Base-by-base conservation (phyloP, 345 rosid genomes). In the Brassica cretica region DNA sequence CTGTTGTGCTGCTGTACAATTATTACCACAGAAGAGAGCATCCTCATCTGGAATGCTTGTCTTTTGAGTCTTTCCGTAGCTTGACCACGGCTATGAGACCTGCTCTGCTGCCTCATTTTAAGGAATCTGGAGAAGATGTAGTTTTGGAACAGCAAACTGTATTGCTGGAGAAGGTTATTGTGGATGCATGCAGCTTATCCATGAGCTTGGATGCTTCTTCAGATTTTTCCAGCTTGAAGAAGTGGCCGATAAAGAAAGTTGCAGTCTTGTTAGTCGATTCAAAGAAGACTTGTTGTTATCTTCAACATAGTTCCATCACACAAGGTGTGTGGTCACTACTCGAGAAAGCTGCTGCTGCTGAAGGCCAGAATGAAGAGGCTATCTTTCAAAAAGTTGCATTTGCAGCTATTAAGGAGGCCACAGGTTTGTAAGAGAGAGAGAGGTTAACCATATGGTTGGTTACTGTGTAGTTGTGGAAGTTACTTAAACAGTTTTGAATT, bases 311-410 rank as follows among this genome's bases (percentile, higher is more conserved):
- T 81, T 71, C 73, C 33, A 66, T 87, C 49, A 86, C 93, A 6
- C 72, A 81, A 65, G 97, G 98, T 70, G 86, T 91, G 61, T 91
- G 97, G 95, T 88, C 97, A 2, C 39, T 91, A 73, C 81, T 94
- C 83, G 98, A 90, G 69, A 91, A 83, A 68, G 78, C 82, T 55
- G 37, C 39, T 80, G 60, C 53, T 74, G 35, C 29, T 15, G 3
- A 1, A 37, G 16, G 56, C 29, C 70, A 53, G 44, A 68, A 44
- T 24, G 83, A 88, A 77, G 91, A 89, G 68, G 76, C 37, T 55
- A 14, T 5, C 73, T 76, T 87, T 71, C 85, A 76, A 74, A 83
- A 86, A 68, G 61, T 81, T 83, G 95, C 97, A 15, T 89, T 86
- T 82, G 84, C 79, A 72, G 89, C 91, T 63, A 84, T 94, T 64